Conservation (phyloP, 768 basidiomycete genomes). For the Suillus variegatus region DNA sequence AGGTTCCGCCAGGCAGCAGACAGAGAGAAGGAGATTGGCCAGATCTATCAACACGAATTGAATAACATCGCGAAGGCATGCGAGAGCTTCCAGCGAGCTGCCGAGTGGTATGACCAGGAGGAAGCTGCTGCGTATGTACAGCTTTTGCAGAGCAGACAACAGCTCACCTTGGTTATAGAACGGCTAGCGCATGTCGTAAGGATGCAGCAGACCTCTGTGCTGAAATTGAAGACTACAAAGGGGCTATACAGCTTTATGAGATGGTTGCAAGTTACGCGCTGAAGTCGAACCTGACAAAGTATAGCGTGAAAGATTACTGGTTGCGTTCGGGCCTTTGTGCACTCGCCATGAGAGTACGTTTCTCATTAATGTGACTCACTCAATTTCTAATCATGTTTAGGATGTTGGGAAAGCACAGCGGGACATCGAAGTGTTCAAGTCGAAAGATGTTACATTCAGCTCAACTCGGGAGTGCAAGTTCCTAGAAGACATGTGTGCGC, state of each 20-base stretch:
- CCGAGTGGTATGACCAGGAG: slow-evolving; percentile 97
- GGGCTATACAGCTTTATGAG: slow-evolving; percentile 87
- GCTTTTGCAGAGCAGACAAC: background rate
- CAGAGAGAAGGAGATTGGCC: slow-evolving; percentile 95
- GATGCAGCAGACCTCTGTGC: slow-evolving; percentile 96
- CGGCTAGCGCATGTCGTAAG: slow-evolving; percentile 94
- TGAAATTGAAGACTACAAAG: slow-evolving; percentile 80
- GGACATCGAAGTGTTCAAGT: slow-evolving; percentile 73
- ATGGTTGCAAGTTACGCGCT: slow-evolving; percentile 87
- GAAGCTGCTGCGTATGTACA: slow-evolving; percentile 90
- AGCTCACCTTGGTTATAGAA: slow-evolving; percentile 47
- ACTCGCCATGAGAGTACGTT: slow-evolving; percentile 79
- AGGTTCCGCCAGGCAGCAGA: slow-evolving; percentile 98
- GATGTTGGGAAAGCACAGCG: slow-evolving; percentile 83
- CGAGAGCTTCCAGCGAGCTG: slow-evolving; percentile 89
- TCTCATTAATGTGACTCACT: background rate
- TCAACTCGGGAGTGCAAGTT: slow-evolving; percentile 95
- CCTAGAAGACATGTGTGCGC: slow-evolving; percentile 72
- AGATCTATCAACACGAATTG: slow-evolving; percentile 85
- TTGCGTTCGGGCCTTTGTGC: slow-evolving; percentile 84
- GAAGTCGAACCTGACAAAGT: slow-evolving; percentile 85
- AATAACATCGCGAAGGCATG: slow-evolving; percentile 83
- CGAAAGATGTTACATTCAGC: slow-evolving; percentile 82
- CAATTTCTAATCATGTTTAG: slow-evolving; percentile 41
- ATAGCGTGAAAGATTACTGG: slow-evolving; percentile 99